phyloP scores from a whole-genome alignment of 2,329 filamentous ascomycete species.

The Venturia pyrina region DNA sequence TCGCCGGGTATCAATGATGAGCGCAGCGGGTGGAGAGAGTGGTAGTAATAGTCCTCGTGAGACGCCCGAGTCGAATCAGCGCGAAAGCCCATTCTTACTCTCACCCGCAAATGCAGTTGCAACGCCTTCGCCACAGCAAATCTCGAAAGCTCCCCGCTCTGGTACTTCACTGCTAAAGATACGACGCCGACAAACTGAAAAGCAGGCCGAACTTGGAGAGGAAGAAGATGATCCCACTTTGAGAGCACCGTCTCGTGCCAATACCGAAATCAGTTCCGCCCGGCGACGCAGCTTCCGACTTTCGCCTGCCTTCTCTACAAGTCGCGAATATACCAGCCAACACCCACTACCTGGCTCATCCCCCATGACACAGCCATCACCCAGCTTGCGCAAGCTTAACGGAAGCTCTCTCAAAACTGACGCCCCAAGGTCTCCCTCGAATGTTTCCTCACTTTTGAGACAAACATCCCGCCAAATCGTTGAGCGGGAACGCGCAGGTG shows the following conservation, averaged over 20 bases:
- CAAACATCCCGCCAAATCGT: neutral
- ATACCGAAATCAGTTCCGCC: constrained; percentile 31
- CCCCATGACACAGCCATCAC: neutral
- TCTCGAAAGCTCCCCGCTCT: constrained; percentile 8
- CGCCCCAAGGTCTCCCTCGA: neutral
- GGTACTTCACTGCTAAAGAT: constrained; percentile 11
- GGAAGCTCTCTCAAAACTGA: constrained; percentile 7
- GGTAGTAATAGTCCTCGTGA: constrained; percentile 22
- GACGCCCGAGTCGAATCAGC: constrained; percentile 15
- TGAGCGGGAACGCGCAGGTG: constrained; percentile 1
- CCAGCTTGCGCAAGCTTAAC: neutral
- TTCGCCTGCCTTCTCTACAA: constrained; percentile 12
- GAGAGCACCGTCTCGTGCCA: constrained; percentile 37
- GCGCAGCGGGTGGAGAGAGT: constrained; percentile 18
- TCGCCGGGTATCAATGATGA: constrained; percentile 29
- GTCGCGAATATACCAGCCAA: constrained; percentile 25
- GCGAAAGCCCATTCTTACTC: constrained; percentile 1
- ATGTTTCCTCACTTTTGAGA: neutral
- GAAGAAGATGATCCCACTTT: constrained; percentile 29
- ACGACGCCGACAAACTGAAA: neutral
- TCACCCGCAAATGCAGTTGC: constrained; percentile 2
- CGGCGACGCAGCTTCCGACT: constrained; percentile 21
- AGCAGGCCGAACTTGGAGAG: constrained; percentile 14
- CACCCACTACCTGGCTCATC: constrained; percentile 25
- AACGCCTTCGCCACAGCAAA: constrained; percentile 6